Conservation (phyloP, 768 basidiomycete species). For the Macrocybe gigantea region DNA sequence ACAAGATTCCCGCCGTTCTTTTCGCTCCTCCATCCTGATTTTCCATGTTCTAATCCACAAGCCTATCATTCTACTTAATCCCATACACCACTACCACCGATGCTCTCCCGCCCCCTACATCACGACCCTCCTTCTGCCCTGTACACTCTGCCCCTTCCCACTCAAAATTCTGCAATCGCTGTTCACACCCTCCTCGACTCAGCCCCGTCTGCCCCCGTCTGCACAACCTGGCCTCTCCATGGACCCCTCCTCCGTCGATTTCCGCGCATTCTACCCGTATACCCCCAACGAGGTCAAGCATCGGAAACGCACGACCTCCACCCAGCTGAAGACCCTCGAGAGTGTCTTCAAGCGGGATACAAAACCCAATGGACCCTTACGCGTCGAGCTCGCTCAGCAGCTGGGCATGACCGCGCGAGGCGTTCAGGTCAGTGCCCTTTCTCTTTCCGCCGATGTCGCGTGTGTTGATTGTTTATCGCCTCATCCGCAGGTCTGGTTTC, state of each 20-base stretch:
- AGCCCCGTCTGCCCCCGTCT: constrained; percentile 27
- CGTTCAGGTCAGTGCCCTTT: constrained; percentile 69
- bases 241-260: constrained; percentile 70
- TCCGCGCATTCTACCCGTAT: constrained; percentile 83
- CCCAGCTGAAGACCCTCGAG: constrained; percentile 88
- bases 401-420: constrained; percentile 91
- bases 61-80: constrained; percentile 15
- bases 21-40: constrained; percentile 15
- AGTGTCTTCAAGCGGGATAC: constrained; percentile 81
- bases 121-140: constrained; percentile 11
- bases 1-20: constrained; percentile 17
- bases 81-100: constrained; percentile 8
- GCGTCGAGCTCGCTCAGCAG: constrained; percentile 75
- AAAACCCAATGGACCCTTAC: constrained; percentile 79
- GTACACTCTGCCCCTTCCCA: constrained; percentile 9
- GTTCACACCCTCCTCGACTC: constrained; percentile 12
- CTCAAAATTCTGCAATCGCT: constrained; percentile 12
- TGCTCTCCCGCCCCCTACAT: constrained; percentile 21
- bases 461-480: too few relatives aligned
- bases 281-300: constrained; percentile 93
- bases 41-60: constrained; percentile 17
- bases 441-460: constrained; percentile 1
- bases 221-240: constrained; percentile 25
- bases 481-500: constrained; percentile 75
- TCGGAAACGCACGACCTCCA: constrained; percentile 80